These are phyloP conservation scores for Rhodotorula glutinis DNA, from an alignment of 1,284 basidiomycete genomes.

Conservation along the genomic window DNA sequence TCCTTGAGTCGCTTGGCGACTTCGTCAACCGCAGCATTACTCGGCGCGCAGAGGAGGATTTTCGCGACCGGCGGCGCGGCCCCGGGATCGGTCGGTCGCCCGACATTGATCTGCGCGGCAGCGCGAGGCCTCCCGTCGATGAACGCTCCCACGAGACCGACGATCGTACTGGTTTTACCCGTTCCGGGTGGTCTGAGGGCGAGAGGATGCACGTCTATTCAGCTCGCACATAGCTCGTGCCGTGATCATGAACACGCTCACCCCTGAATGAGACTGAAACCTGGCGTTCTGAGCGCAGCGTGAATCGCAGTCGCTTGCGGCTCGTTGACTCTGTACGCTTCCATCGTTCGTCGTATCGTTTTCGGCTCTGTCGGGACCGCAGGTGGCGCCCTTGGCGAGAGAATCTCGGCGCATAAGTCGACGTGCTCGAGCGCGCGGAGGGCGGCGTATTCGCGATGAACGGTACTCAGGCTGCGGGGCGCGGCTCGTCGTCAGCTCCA, in stretches of 20 bases:
- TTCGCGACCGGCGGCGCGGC: conserved; percentile 56
- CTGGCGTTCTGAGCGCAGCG: conserved; percentile 65
- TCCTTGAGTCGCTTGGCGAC: conserved; percentile 83
- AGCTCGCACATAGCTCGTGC: neutral
- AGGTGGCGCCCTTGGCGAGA: conserved; percentile 61
- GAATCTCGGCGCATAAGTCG: conserved; percentile 67
- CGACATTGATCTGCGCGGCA: conserved; percentile 29
- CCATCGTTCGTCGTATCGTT: conserved; percentile 68
- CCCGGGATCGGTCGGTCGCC: conserved; percentile 45
- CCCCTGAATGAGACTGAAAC: conserved; percentile 96
- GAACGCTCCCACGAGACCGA: conserved; percentile 84
- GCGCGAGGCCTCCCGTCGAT: conserved; percentile 49
- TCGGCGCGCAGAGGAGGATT: conserved; percentile 90
- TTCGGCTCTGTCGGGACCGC: conserved; percentile 54
- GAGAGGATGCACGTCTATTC: neutral
- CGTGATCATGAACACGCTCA: conserved; percentile 48
- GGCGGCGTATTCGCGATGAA: conserved; percentile 88
- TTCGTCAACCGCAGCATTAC: conserved; percentile 98
- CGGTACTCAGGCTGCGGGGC: conserved; percentile 70
- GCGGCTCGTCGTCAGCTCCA: neutral
- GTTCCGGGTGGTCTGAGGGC: conserved; percentile 83
- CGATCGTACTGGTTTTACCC: conserved; percentile 97
- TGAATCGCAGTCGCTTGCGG: conserved; percentile 91
- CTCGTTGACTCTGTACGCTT: conserved; percentile 75
- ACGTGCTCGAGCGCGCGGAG: conserved; percentile 78